A percentile compares a stretch with the other conserved stretches of the same genome.
Conservation (phyloP, 495 filamentous ascomycete genomes). For the Talaromyces wortmannii region DNA sequence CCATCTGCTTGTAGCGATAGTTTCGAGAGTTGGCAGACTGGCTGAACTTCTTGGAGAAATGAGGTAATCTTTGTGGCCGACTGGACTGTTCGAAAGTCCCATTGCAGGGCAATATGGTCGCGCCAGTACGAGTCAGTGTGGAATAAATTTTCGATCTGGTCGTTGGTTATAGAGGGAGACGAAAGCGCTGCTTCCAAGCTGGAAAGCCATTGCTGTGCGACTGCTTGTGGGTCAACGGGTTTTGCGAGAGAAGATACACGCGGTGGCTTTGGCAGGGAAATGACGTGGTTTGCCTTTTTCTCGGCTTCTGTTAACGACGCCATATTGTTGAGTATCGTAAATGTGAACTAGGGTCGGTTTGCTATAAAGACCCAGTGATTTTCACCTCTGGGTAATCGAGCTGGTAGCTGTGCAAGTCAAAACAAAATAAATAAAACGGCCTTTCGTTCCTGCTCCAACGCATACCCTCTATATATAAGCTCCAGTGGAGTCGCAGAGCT, state of each 20-base stretch:
- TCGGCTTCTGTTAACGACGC: neutral
- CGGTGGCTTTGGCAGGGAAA: conserved; percentile 1
- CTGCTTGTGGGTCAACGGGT: conserved; percentile 14
- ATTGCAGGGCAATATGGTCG: conserved; percentile 54
- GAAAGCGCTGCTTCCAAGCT: conserved; percentile 17
- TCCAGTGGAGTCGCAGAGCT: neutral
- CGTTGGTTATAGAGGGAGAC: neutral
- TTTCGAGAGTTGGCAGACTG: conserved; percentile 20
- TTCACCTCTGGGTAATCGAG: too few species aligned
- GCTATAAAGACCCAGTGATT: too few species aligned
- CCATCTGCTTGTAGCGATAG: conserved; percentile 36
- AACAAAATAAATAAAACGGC: neutral
- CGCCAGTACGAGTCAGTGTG: conserved; percentile 54
- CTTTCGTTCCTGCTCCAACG: neutral
- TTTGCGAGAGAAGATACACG: conserved; percentile 6
- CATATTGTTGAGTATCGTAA: neutral
- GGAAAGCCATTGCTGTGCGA: conserved; percentile 33
- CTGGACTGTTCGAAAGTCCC: conserved; percentile 51
- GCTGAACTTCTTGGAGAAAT: conserved; percentile 35
- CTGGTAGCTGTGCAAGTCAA: too few species aligned
- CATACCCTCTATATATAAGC: neutral
- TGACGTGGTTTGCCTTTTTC: conserved; percentile 2
- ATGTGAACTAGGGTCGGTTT: neutral
- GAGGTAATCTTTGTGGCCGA: conserved; percentile 36
- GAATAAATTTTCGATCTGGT: conserved; percentile 30